Base-by-base conservation (phyloP, 75 land plant species). In the Larix kaempferi region DNA sequence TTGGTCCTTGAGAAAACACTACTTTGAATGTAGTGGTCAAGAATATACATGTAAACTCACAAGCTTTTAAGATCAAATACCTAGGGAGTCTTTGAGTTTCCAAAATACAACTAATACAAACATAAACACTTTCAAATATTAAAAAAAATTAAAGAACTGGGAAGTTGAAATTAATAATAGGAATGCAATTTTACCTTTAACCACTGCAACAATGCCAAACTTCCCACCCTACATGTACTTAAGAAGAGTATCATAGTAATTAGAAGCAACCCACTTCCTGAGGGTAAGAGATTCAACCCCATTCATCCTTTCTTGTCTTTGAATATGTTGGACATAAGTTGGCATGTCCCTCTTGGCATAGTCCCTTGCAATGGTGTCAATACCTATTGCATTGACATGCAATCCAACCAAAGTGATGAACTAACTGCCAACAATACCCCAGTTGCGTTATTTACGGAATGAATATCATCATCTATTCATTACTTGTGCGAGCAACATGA, bases 241-340 rank as follows among this genome's bases (percentile, higher is more conserved):
- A 23, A 91, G 85, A 25, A 84, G 76, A 62, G 75, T 61, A 59
- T 91, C 98, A 71, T 91, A 93, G 77, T 87, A 95, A 73, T 93
- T 95, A 3, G 98, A 93, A 52, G 95, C 95, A 22, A 93, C 93
- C 98, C 98, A 95, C 63, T 95, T 93, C 84, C 93, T 95, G 75
- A 91, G 98, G 25, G 96, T 88, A 29, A 95, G 84, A 12, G 94
- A 89, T 54, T 95, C 98, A 56, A 95, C 96, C 26, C 92, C 93
- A 78, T 91, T 81, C 57, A 76, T 76, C 79, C 94, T 81, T n/a
- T n/a, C n/a, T n/a, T n/a, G n/a, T n/a, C n/a, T n/a, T n/a, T n/a
- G n/a, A n/a, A n/a, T n/a, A n/a, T n/a, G n/a, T n/a, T n/a, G n/a
- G n/a, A n/a, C n/a, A n/a, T 95, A 91, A 14, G 95, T 93, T 73